Evolutionary conservation across 345 rosid species (phyloP).

Genomic region (Rhodamnia rubescens): DNA sequence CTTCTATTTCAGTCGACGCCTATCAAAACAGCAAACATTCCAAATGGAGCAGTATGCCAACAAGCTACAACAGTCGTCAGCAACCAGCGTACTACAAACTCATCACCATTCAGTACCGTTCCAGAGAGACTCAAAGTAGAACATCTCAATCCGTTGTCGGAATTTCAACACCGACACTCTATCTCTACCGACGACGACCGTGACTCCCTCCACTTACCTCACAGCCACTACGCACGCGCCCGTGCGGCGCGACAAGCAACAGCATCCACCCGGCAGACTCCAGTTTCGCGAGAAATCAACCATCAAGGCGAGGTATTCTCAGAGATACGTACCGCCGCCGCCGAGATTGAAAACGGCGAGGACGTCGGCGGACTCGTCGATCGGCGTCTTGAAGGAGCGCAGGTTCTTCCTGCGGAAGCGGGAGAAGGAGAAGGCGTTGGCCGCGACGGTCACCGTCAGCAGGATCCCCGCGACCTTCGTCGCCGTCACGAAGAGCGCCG

Average conservation of each 20-base stretch:
- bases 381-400: constrained; percentile 47
- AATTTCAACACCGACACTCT: not conserved
- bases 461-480: constrained; percentile 64
- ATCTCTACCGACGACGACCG: not conserved
- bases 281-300: not conserved
- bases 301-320: not conserved
- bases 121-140: not conserved
- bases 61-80: not conserved
- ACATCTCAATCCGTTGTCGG: not conserved
- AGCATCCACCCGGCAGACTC: not conserved
- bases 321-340: constrained; percentile 3
- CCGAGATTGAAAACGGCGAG: constrained; percentile 59
- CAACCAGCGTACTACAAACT: not conserved
- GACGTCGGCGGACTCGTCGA: constrained; percentile 58
- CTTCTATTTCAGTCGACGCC: not conserved
- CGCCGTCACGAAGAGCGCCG: constrained; percentile 37
- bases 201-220: not conserved
- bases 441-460: constrained; percentile 55
- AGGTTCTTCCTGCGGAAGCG: constrained; percentile 53
- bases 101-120: not conserved
- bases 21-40: not conserved
- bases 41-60: not conserved
- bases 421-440: constrained; percentile 64
- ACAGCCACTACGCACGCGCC: not conserved
- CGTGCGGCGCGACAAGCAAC: not conserved